phyloP scores from a whole-genome alignment of 2,329 filamentous ascomycete species.

The Aspergillus carbonarius region DNA sequence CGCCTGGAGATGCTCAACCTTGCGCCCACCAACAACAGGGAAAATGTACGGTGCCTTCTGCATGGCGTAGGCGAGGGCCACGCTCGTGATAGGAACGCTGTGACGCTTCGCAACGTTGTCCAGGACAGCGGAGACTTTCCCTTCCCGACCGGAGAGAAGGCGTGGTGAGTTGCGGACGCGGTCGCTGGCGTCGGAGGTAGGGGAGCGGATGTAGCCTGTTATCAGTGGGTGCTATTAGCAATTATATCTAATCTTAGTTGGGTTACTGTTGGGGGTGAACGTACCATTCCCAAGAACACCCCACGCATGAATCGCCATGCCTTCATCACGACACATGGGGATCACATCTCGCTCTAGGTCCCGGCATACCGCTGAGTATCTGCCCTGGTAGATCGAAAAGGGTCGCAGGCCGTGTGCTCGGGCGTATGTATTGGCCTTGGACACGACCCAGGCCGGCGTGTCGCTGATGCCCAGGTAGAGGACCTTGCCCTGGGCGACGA shows the following conservation, averaged over 20 bases:
- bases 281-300: slow-evolving; percentile 50
- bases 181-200: slow-evolving; percentile 3
- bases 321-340: slow-evolving; percentile 62
- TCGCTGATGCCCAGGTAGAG: slow-evolving; percentile 68
- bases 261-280: neutral
- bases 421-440: slow-evolving; percentile 58
- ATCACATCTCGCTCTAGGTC: slow-evolving; percentile 71
- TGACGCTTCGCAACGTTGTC: neutral
- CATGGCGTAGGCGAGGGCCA: slow-evolving; percentile 53
- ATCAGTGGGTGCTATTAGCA: neutral
- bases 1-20: slow-evolving; percentile 49
- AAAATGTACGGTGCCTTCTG: slow-evolving; percentile 51
- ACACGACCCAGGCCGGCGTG: slow-evolving; percentile 64
- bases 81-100: slow-evolving; percentile 2
- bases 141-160: neutral
- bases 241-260: no score
- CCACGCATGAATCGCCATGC: slow-evolving; percentile 60
- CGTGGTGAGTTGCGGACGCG: neutral
- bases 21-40: slow-evolving; percentile 53
- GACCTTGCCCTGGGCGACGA: slow-evolving; percentile 63
- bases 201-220: slow-evolving; percentile 6
- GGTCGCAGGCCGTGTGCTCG: slow-evolving; percentile 66
- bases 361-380: slow-evolving; percentile 59
- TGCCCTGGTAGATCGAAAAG: slow-evolving; percentile 69
- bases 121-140: slow-evolving; percentile 9